phyloP scores from a whole-genome alignment of 2,329 filamentous ascomycete species.

The Madurella mycetomatis region DNA sequence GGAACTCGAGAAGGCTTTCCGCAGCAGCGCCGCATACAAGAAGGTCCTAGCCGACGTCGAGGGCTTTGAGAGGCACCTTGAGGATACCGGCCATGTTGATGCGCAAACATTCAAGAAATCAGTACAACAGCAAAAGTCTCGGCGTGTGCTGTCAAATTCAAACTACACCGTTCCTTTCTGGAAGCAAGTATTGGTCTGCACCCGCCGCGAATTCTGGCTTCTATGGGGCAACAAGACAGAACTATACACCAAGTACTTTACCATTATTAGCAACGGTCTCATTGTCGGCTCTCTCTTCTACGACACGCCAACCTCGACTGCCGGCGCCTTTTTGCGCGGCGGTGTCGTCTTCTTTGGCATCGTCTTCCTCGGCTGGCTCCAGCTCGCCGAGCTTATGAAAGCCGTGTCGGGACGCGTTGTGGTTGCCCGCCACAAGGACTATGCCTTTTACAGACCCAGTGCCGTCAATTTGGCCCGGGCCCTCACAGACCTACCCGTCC shows the following conservation, averaged over 20 bases:
- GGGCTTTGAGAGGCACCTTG: conserved; percentile 32
- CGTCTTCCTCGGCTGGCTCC: conserved; percentile 59
- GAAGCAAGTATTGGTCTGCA: conserved; percentile 65
- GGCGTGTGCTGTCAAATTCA: conserved; percentile 17
- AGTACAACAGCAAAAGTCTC: conserved; percentile 47
- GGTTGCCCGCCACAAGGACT: conserved; percentile 42
- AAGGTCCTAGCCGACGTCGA: conserved; percentile 53
- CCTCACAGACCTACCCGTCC: conserved; percentile 55
- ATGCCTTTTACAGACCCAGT: conserved; percentile 50
- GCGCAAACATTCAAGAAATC: conserved; percentile 21
- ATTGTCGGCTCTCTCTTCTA: conserved; percentile 80
- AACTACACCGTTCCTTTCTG: conserved; percentile 73
- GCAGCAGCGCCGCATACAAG: conserved; percentile 54
- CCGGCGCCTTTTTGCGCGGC: conserved; percentile 57
- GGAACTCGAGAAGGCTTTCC: conserved; percentile 64
- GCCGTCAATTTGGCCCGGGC: conserved; percentile 55
- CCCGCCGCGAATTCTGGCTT: conserved; percentile 63
- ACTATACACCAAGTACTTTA: conserved; percentile 74
- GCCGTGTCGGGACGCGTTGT: conserved; percentile 68
- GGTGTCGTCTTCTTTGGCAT: conserved; percentile 48
- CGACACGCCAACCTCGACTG: conserved; percentile 54
- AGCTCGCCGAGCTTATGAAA: conserved; percentile 73
- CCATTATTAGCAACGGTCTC: conserved; percentile 67
- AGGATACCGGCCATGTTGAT: conserved; percentile 20
- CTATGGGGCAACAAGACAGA: conserved; percentile 70